These are phyloP conservation scores for Aspergillus cavernicola DNA, from an alignment of 495 filamentous ascomycete genomes.

Conservation along the genomic window DNA sequence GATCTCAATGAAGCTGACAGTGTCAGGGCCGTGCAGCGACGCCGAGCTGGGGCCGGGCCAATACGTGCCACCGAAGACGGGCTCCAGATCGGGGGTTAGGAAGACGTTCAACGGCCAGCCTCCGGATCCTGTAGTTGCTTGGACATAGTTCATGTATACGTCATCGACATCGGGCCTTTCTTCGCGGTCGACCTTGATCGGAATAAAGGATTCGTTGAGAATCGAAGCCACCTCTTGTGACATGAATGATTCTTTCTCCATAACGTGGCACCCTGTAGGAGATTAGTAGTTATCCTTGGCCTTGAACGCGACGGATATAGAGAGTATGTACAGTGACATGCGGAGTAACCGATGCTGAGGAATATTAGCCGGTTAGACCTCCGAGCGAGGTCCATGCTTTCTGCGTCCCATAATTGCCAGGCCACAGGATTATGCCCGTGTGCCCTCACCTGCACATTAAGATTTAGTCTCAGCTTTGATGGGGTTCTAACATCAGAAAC, in stretches of 20 bases:
- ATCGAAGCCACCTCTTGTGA: slow-evolving; percentile 74
- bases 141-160: slow-evolving; percentile 98
- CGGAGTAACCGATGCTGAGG: slow-evolving; percentile 91
- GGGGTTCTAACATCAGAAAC: neutral
- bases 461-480: slow-evolving; percentile 8
- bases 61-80: slow-evolving; percentile 95
- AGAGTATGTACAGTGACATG: slow-evolving; percentile 75
- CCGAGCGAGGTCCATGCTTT: slow-evolving; percentile 71
- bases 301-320: slow-evolving; percentile 38
- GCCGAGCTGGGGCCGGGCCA: slow-evolving; percentile 77
- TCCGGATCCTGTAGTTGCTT: slow-evolving; percentile 86
- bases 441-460: slow-evolving; percentile 59
- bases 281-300: slow-evolving; percentile 13
- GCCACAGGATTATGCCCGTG: slow-evolving; percentile 85
- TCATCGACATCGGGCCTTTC: slow-evolving; percentile 94
- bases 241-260: slow-evolving; percentile 91
- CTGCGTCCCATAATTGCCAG: slow-evolving; percentile 86
- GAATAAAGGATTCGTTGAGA: slow-evolving; percentile 85
- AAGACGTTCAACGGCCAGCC: slow-evolving; percentile 98
- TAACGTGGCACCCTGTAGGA: slow-evolving; percentile 76
- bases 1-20: slow-evolving; percentile 73
- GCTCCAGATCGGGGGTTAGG: slow-evolving; percentile 86
- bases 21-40: slow-evolving; percentile 45
- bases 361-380: slow-evolving; percentile 83
- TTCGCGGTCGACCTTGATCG: slow-evolving; percentile 90